Base-by-base conservation (phyloP, 495 filamentous ascomycete genomes). In the Aspergillus olivimuriae region DNA sequence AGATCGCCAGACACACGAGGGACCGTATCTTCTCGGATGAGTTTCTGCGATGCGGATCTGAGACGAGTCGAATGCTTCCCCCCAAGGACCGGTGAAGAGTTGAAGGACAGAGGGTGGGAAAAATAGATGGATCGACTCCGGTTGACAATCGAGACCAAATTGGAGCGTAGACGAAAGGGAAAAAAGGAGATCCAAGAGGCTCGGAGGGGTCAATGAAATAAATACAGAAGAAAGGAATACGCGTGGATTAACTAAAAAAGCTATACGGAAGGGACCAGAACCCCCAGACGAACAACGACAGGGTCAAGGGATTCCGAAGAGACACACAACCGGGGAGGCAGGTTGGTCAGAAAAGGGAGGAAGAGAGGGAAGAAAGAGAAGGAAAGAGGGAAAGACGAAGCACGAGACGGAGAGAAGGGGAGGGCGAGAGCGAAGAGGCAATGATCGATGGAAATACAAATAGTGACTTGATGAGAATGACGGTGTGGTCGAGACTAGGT, bases 401-500 rank as follows among this genome's bases (percentile, higher is more conserved):
- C 33, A 17, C 6, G 18, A 30, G 15, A 4, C n/a, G 20, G 16
- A 31, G 22, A 28, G 22, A n/a, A 41, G 22, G 39, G 20, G 35
- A n/a, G 43, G 28, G 24, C 19, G 26, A 28, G 14, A 43, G 33
- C 24, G 34, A 14, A 44, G 22, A 44, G 33, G 31, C 32, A 39
- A 35, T 20, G 36, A 34, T 15, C 41, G 30, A 47, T 39, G 33
- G 23, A 47, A 34, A 48, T 48, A 50, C 53, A 52, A 56, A 47
- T 50, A 47, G 41, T 22, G 35, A 37, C 4, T 21, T 21, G 34
- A 45, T 26, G 46, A 44, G 51, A 63, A 57, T 61, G 57, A 63
- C 57, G 60, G 60, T 63, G 60, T 61, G 57, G 24, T 28, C n/a
- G n/a, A n/a, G n/a, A n/a, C n/a, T n/a, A n/a, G n/a, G n/a, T n/a